Evolutionary conservation across 2,329 filamentous ascomycete genomes (phyloP).

Genomic region (Aspergillus glaucus): DNA sequence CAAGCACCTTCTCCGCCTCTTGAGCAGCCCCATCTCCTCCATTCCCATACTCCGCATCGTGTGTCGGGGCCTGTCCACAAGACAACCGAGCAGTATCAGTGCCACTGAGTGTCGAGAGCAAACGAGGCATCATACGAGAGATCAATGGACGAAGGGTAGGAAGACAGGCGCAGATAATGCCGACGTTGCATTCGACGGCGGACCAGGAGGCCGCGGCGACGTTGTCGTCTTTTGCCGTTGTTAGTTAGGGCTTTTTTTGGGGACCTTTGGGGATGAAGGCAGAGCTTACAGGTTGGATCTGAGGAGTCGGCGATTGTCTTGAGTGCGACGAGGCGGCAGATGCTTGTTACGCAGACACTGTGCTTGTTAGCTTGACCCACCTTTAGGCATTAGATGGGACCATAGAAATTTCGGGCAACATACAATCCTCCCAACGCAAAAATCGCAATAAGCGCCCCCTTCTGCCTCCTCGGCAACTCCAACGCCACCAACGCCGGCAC

Average conservation of each 20-base stretch:
- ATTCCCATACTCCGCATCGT: not conserved
- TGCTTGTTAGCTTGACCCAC: too few species aligned
- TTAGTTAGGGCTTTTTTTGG: slow-evolving; percentile 4
- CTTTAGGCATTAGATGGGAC: too few species aligned
- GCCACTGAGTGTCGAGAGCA: slow-evolving; percentile 21
- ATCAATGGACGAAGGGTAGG: slow-evolving; percentile 34
- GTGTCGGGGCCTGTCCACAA: not conserved
- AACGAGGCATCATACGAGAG: slow-evolving; percentile 21
- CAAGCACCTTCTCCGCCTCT: not conserved
- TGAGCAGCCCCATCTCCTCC: not conserved
- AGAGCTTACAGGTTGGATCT: slow-evolving; percentile 29
- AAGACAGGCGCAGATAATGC: slow-evolving; percentile 38
- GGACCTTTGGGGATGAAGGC: not conserved
- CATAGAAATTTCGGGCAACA: too few species aligned
- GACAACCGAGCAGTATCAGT: not conserved
- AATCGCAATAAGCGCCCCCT: slow-evolving; percentile 34
- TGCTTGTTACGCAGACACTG: slow-evolving; percentile 31
- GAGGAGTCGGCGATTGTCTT: slow-evolving; percentile 26
- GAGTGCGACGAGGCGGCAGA: slow-evolving; percentile 26
- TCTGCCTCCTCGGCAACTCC: slow-evolving; percentile 38
- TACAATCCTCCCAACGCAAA: slow-evolving; percentile 38
- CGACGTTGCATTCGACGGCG: slow-evolving; percentile 34
- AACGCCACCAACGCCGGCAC: slow-evolving; percentile 38
- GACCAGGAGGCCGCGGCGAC: slow-evolving; percentile 33
- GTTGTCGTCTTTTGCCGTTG: slow-evolving; percentile 22